A percentile compares a stretch with the other conserved stretches of the same genome.
These are phyloP conservation scores for Candida maesae DNA, from an alignment of 805 yeast species.

Conservation along the genomic window DNA sequence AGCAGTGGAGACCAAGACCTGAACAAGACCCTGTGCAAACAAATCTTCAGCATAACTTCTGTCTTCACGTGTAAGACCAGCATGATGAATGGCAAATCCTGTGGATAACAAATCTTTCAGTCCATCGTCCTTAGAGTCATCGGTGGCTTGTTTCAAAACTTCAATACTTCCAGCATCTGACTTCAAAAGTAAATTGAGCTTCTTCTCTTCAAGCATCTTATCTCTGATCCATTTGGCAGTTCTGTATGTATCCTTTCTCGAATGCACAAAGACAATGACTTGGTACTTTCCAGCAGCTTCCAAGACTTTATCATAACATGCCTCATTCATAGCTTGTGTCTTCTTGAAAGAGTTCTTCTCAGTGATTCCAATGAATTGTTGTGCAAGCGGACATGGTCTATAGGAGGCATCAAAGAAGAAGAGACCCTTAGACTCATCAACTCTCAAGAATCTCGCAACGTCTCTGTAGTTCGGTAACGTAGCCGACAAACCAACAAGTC, in stretches of 20 bases:
- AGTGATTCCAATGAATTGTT: slow-evolving; percentile 83
- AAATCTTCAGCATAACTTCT: slow-evolving; percentile 77
- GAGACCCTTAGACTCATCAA: slow-evolving; percentile 53
- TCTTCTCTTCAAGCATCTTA: slow-evolving; percentile 53
- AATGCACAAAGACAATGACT: slow-evolving; percentile 87
- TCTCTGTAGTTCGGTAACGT: slow-evolving; percentile 87
- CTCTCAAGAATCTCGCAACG: slow-evolving; percentile 78
- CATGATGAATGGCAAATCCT: slow-evolving; percentile 91
- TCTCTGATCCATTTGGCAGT: slow-evolving; percentile 75
- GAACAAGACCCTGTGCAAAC: slow-evolving; percentile 84
- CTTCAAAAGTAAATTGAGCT: slow-evolving; percentile 40
- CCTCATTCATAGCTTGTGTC: slow-evolving; percentile 81
- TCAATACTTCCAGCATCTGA: slow-evolving; percentile 51
- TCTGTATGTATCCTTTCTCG: slow-evolving; percentile 84
- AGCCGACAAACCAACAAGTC: slow-evolving; percentile 87
- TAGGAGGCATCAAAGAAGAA: slow-evolving; percentile 80
- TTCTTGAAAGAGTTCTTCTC: slow-evolving; percentile 78
- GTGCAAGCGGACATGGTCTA: slow-evolving; percentile 91
- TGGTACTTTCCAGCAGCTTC: slow-evolving; percentile 71
- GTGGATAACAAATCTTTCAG: slow-evolving; percentile 56
- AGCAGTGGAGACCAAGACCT: slow-evolving; percentile 83
- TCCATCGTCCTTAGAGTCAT: slow-evolving; percentile 46
- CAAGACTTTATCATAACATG: slow-evolving; percentile 75
- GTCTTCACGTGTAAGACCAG: slow-evolving; percentile 74
- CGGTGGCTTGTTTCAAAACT: slow-evolving; percentile 62